Evolutionary conservation across 2,329 filamentous ascomycete genomes (phyloP).

Genomic region (Fonsecaea erecta): DNA sequence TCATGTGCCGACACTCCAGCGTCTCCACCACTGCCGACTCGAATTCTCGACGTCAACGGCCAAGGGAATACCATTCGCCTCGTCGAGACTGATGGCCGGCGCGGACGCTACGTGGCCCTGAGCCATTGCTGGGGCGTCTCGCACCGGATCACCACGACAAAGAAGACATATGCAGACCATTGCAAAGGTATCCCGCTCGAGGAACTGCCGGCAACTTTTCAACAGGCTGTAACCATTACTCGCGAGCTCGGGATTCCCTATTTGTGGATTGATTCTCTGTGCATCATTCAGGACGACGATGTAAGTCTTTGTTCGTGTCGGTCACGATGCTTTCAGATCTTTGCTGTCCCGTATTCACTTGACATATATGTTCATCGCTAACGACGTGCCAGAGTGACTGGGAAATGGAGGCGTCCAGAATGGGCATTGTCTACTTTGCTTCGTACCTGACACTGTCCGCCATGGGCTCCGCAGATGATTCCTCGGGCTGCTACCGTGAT

Average conservation of each 20-base stretch:
- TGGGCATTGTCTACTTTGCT: slow-evolving; percentile 1
- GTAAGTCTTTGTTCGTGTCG: background rate
- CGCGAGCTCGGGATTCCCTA: background rate
- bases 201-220: background rate
- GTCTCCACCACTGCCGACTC: background rate
- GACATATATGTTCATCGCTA: background rate
- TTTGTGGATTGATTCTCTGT: background rate
- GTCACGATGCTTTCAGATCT: background rate
- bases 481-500: background rate
- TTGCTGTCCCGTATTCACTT: background rate
- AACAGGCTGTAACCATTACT: slow-evolving; percentile 1
- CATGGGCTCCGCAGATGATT: background rate
- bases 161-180: background rate
- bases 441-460: background rate
- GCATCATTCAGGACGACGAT: slow-evolving; percentile 1
- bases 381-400: background rate
- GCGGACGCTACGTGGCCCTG: background rate
- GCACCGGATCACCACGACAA: background rate
- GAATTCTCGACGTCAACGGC: background rate
- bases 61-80: background rate
- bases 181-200: background rate
- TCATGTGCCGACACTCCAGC: background rate
- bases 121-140: background rate
- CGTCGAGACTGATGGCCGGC: background rate
- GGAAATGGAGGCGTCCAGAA: background rate